These are phyloP conservation scores for Solanum chiquidenum DNA, from an alignment of 257 asterid species.

Conservation along the genomic window DNA sequence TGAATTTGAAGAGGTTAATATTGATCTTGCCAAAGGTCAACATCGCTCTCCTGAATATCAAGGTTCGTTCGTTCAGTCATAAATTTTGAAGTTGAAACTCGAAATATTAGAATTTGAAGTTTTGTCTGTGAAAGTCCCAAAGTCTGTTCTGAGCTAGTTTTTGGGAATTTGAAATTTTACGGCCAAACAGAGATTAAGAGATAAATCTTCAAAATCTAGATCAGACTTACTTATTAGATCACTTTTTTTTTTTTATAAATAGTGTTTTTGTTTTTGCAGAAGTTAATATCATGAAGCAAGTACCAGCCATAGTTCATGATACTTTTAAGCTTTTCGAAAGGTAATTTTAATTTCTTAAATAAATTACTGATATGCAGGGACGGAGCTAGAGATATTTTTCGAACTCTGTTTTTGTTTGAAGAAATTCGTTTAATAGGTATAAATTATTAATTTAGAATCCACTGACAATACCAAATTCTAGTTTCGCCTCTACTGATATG, in stretches of 20 bases:
- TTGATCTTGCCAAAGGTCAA: conserved; percentile 50
- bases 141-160: too few species aligned
- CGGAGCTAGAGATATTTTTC: neutral
- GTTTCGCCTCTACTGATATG: neutral
- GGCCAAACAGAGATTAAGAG: neutral
- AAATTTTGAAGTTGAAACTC: too few species aligned
- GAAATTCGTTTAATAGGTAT: neutral
- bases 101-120: too few species aligned
- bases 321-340: conserved; percentile 81
- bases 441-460: neutral
- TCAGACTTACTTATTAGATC: neutral
- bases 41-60: conserved; percentile 55
- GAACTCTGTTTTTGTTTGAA: neutral
- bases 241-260: neutral
- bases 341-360: conserved; percentile 11
- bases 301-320: conserved; percentile 86
- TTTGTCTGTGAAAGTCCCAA: too few species aligned
- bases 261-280: conserved; percentile 10
- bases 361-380: neutral
- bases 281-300: conserved; percentile 63
- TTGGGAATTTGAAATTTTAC: neutral
- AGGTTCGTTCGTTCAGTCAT: conserved; percentile 18
- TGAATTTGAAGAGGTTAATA: conserved; percentile 66
- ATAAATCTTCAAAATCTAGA: too few species aligned
- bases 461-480: neutral